phyloP scores from a whole-genome alignment of 495 filamentous ascomycete species.

The Extremus antarcticus region DNA sequence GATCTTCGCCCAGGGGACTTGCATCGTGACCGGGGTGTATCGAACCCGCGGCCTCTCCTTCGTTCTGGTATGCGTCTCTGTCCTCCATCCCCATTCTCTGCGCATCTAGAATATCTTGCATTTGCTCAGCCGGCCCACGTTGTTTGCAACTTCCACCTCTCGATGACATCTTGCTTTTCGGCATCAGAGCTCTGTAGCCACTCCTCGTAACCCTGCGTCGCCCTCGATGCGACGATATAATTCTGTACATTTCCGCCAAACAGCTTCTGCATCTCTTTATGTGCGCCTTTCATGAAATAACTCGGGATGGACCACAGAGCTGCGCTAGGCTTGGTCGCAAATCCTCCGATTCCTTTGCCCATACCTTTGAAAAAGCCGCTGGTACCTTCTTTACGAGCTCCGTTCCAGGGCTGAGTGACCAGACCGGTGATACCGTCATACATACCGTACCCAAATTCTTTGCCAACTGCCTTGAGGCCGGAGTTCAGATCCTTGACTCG shows the following conservation, averaged over 20 bases:
- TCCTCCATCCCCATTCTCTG: slow-evolving; percentile 23
- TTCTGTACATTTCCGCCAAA: slow-evolving; percentile 51
- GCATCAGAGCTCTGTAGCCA: slow-evolving; percentile 34
- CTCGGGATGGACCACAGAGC: slow-evolving; percentile 55
- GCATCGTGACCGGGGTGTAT: background rate
- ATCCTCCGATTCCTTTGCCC: slow-evolving; percentile 28
- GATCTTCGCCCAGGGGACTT: slow-evolving; percentile 1
- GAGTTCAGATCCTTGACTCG: slow-evolving; percentile 10
- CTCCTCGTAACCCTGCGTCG: slow-evolving; percentile 58
- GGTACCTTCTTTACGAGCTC: slow-evolving; percentile 30
- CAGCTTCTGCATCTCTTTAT: slow-evolving; percentile 54
- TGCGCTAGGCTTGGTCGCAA: slow-evolving; percentile 33
- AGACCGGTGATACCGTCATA: slow-evolving; percentile 25
- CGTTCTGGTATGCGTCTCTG: slow-evolving; percentile 7
- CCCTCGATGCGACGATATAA: slow-evolving; percentile 59
- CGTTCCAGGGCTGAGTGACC: slow-evolving; percentile 28
- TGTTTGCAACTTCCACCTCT: slow-evolving; percentile 44
- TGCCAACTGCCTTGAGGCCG: slow-evolving; percentile 11
- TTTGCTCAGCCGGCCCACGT: slow-evolving; percentile 32
- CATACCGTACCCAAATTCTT: slow-evolving; percentile 4
- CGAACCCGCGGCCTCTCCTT: background rate
- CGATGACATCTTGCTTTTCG: slow-evolving; percentile 47
- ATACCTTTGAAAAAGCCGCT: slow-evolving; percentile 31
- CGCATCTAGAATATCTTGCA: slow-evolving; percentile 25
- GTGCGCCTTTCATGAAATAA: slow-evolving; percentile 61